Evolutionary conservation across 768 basidiomycete genomes (phyloP), one percentile per base, ranked within the genome.

Genomic region (Rhodotorula sphaerocarpa): DNA sequence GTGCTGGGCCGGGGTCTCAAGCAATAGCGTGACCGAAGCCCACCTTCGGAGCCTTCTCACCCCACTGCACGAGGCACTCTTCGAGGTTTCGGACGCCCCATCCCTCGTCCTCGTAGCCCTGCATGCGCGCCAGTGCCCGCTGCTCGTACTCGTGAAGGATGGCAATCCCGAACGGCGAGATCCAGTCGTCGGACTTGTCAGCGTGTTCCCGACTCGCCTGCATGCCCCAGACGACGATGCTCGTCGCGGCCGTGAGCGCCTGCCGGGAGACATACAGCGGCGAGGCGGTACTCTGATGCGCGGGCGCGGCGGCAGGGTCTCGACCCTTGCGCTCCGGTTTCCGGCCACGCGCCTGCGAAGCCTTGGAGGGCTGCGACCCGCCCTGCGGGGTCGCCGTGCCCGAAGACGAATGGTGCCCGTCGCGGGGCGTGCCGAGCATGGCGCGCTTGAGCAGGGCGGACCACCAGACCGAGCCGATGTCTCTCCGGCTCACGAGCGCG

Each of bases 191-290:
- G 2, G 36, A 31, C n/a, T 55, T 33, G 21, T 57, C 52, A 0
- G 20, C 46, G 16, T 51, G 44, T 4, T 61, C 59, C 27, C 53
- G 48, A 0, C 23, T 18, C 16, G 59, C 20, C 12, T 30, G 36
- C 68, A 66, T 69, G 7, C 57, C 68, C 68, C 68, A 69, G 2
- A 57, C 53, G 36, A 69, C 58, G 28, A 54, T 69, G 43, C 58
- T 50, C 10, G 50, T 57, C n/a, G 64, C 61, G 11, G 51, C 57
- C 0, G 39, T 47, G 27, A 69, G 36, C 1, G 54, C 68, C n/a
- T 50, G 42, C 3, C 64, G 25, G 33, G 68, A 65, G 20, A 69
- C 58, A 39, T 50, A 63, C 20, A 69, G 55, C 15, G 63, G 64
- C 7, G n/a, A 39, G n/a, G 47, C 7, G 5, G 46, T 39, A 16